Evolutionary conservation across 2,329 filamentous ascomycete species (phyloP), one percentile per base, ranked within the genome.

Genomic region (Alternaria metachromatica): DNA sequence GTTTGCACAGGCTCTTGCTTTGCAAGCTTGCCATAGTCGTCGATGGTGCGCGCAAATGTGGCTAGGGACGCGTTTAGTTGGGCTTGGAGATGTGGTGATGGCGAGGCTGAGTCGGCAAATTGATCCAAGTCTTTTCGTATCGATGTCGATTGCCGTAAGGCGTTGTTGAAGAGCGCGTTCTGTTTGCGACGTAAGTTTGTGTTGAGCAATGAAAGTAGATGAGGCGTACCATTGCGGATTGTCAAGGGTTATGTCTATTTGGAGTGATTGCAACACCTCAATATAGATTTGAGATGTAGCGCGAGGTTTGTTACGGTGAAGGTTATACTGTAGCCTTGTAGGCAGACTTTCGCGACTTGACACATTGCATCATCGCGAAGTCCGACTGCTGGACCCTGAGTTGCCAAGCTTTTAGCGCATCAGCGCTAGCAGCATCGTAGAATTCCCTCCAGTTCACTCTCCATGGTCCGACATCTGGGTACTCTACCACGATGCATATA

Each of bases 1-100:
- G 92, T 91, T 5, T 92, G 87, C 60, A 97, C 94, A 30, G 97
- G 88, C 80, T 99, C 96, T 74, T 95, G 92, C 69, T 92, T 92
- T 1, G 94, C 91, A 28, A 97, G 88, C 59, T 87, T 87, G 74
- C 91, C 89, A 84, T 99, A 99, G 78, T 97, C 94, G 82, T 97
- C 94, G 68, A 99, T 87, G 1, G 93, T 97, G 65, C 96, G 93
- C 50, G 92, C 88, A 80, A 99, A 94, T 63, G 94, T 89, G 46
- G 92, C 89, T 28, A 96, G 83, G 13, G 92, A 78, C 3, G 77
- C 76, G 66, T 75, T 76, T 62, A 80, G 76, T 55, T 80, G 78
- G 51, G 76, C 87, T 76, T 90, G 90, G 12, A 92, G 84, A 55
- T 88, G 87, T 50, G 87, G 84, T 44, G 89, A 89, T 53, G 85